Evolutionary conservation across 768 basidiomycete species (phyloP), one percentile per base, ranked within the genome.

Genomic region (Daedalea quercina): DNA sequence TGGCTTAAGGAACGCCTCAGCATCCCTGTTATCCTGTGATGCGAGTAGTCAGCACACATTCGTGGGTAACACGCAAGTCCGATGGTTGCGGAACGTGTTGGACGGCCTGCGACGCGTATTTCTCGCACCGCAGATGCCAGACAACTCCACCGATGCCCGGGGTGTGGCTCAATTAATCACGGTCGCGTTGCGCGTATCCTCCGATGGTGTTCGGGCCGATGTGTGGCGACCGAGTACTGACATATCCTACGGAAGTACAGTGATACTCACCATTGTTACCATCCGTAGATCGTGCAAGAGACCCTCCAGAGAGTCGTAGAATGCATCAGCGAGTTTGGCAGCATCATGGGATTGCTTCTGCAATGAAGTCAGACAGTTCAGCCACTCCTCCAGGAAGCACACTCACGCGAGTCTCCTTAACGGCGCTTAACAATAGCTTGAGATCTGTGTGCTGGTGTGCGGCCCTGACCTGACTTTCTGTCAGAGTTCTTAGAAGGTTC

Each of bases 231-330:
- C 28, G 11, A 11, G 28, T 31, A 31, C 28, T 6, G 11, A 31
- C 28, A 31, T 31, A 31, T 31, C 28, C 28, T 31, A 11, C n/a
- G n/a, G n/a, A n/a, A 31, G 4, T 11, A 31, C 28, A 31, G 19
- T 40, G 13, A 8, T 15, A 76, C 76, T 60, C 62, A 85, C 84
- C 69, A 85, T 78, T 19, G 82, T 82, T 56, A 82, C 80, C 63
- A 79, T 86, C 63, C 87, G 86, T 57, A 99, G 77, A 75, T 99
- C 96, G 34, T 73, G 71, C 48, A 96, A 71, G 31, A 97, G 76
- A 55, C 90, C 88, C 63, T 99, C 96, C 47, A 98, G 76, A 0
- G 90, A 90, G 57, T 97, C 95, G 60, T 90, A 93, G 75, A 97
- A 99, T 15, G 87, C 83, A 64, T 96, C 94, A 15, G 85, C 78